Evolutionary conservation across 2,329 filamentous ascomycete genomes (phyloP).

Genomic region (Colletotrichum magnum): DNA sequence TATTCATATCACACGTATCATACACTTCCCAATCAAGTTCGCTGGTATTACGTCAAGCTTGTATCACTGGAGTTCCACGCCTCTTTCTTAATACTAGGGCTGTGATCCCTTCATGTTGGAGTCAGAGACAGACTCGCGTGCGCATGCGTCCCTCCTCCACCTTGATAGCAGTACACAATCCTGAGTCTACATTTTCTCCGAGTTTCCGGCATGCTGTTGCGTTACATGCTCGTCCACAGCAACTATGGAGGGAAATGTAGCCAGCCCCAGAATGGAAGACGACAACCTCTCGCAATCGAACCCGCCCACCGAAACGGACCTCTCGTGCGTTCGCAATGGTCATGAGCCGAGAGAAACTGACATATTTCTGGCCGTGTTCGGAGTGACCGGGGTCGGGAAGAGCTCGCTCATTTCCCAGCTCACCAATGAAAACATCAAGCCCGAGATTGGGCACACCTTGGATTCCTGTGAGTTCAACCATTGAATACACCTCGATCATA

Average conservation of each 20-base stretch:
- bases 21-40: neutral
- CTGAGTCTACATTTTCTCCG: neutral
- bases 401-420: conserved; percentile 47
- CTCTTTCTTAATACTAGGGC: neutral
- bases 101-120: neutral
- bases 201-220: too few relatives aligned
- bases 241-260: conserved; percentile 3
- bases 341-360: conserved; percentile 19
- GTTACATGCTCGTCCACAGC: neutral
- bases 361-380: conserved; percentile 22
- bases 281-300: conserved; percentile 21
- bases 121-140: neutral
- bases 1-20: neutral
- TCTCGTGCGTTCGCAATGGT: conserved; percentile 12
- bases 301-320: conserved; percentile 20
- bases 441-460: conserved; percentile 12
- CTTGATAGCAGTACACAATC: neutral
- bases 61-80: neutral
- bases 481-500: neutral
- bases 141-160: neutral
- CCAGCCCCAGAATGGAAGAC: conserved; percentile 8
- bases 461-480: conserved; percentile 15
- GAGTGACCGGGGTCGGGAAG: conserved; percentile 49
- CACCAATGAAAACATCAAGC: conserved; percentile 8
- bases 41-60: neutral